Percentiles rank a stretch among this genome's conserved stretches.
Conservation (phyloP, 805 yeast species). For the Candida corydali region DNA sequence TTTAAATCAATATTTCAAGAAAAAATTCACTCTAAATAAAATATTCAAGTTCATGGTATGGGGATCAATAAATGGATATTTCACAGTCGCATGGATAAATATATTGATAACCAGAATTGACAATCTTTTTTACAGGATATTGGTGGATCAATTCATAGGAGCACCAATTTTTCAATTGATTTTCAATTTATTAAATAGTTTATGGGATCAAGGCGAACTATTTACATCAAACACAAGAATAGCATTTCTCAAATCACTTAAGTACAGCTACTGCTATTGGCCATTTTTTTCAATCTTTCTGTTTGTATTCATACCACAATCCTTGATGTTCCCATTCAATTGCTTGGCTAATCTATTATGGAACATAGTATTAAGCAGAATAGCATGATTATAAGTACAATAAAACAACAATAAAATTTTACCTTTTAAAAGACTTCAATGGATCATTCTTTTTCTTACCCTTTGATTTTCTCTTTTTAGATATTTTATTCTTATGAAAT, state of each 20-base stretch:
- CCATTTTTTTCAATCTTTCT: conserved; percentile 51
- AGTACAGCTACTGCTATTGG: conserved; percentile 55
- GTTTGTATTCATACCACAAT: conserved; percentile 45
- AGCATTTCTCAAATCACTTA: conserved; percentile 44
- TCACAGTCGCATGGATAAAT: conserved; percentile 55
- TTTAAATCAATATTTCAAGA: conserved; percentile 30
- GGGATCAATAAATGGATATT: conserved; percentile 58
- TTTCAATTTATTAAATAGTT: conserved; percentile 43
- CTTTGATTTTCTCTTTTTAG: conserved; percentile 33
- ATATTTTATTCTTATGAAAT: conserved; percentile 51
- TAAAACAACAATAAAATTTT: not conserved
- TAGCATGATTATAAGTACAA: conserved; percentile 10
- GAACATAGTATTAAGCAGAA: conserved; percentile 46
- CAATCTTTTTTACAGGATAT: conserved; percentile 33
- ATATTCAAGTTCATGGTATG: conserved; percentile 49
- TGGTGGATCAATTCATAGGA: conserved; percentile 53
- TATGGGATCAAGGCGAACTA: conserved; percentile 54
- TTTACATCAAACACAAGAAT: conserved; percentile 23
- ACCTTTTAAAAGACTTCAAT: conserved; percentile 44
- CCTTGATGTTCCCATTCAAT: conserved; percentile 54
- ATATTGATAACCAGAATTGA: conserved; percentile 36
- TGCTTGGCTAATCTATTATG: conserved; percentile 55
- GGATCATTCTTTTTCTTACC: conserved; percentile 54
- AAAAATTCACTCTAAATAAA: conserved; percentile 26
- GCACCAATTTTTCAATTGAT: conserved; percentile 50